Base-by-base conservation (phyloP, 371 early-diverging fungal genomes). In the Mucor velutinosus region DNA sequence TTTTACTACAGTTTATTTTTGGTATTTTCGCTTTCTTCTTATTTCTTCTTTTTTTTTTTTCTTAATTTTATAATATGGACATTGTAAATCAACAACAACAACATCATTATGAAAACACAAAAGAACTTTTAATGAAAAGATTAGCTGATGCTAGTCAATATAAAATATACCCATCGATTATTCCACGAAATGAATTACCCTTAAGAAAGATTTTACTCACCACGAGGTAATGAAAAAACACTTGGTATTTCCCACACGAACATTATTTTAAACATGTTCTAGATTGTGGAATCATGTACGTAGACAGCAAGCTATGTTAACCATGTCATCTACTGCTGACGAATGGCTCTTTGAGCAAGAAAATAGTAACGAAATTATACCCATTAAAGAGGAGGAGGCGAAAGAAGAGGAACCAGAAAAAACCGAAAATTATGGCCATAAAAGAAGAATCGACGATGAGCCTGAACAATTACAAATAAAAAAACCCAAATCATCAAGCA, bases 271-370 rank as follows among this genome's bases (percentile, higher is more conserved):
- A 56, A 27, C 29, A 56, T 29, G 17, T 15, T 27, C 41, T 67
- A 74, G 74, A 67, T 56, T 74, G 21, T 74, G 70, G 74, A 74
- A 74, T 58, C 56, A 74, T 64, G 74, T 74, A 32, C 67, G 70
- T 58, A 49, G 64, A 29, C 67, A 70, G 37, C 72, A 72, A 61
- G 67, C 67, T 14, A 15, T 63, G 35, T 12, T 65, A 21, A 51
- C 69, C 35, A 57, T 62, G 49, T 19, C 62, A 14, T 45, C 51
- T 23, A 51, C 51, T 11, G 12, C 61, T 25, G 68, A 70, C 51
- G 67, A 62, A 21, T 71, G 66, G 72, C 25, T 71, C 60, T 53
- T 58, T 37, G 58, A 64, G 15, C 69, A 69, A 56, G 67, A 71
- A 59, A 60, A 7, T 27, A 45, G 15, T 62, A 33, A 60, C 23